Conservation (phyloP, 192 early-diverging fungal species). For the Backusella tarrabulga region DNA sequence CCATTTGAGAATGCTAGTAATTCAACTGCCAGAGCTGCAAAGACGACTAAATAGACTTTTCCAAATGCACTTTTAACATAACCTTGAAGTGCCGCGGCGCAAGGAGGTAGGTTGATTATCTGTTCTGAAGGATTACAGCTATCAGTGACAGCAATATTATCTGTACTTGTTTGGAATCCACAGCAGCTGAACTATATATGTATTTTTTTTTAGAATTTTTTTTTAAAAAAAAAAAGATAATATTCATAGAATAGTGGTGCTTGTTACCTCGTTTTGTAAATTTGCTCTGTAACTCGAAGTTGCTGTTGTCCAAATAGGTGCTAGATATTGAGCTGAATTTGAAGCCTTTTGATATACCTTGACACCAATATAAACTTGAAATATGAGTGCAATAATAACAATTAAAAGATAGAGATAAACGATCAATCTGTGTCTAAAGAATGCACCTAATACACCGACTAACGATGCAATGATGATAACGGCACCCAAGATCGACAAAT, state of each 20-base stretch:
- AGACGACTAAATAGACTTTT: constrained; percentile 25
- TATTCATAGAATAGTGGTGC: neutral
- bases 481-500: constrained; percentile 10
- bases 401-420: constrained; percentile 19
- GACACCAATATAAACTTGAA: constrained; percentile 20
- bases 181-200: constrained; percentile 17
- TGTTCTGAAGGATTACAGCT: neutral
- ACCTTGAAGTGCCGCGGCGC: neutral
- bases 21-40: constrained; percentile 26
- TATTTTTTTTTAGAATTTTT: neutral
- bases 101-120: neutral
- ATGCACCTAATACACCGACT: constrained; percentile 22
- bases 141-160: constrained; percentile 10
- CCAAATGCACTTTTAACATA: constrained; percentile 11
- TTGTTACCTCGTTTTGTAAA: constrained; percentile 21
- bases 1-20: constrained; percentile 25
- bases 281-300: constrained; percentile 1
- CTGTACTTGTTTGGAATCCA: constrained; percentile 16
- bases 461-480: constrained; percentile 18
- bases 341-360: constrained; percentile 21
- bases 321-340: constrained; percentile 6
- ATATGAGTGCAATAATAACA: constrained; percentile 13
- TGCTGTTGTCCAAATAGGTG: constrained; percentile 6
- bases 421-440: constrained; percentile 4
- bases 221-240: neutral